Base-by-base conservation (phyloP, 306 rosid genomes). In the Cotoneaster glaucophyllus region DNA sequence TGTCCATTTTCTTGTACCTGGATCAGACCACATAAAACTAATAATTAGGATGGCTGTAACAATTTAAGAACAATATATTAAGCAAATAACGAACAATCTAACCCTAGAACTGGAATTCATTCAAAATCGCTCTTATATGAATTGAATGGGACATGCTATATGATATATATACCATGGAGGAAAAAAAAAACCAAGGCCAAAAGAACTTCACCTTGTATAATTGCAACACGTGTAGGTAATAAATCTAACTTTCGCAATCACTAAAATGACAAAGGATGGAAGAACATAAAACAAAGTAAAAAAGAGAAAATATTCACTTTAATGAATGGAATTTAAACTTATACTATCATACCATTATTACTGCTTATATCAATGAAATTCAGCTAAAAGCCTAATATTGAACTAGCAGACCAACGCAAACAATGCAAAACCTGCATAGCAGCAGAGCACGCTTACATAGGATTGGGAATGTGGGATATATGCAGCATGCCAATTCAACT, bases 1-100 rank as follows among this genome's bases (percentile, higher is more conserved):
- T 67, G 44, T 87, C 96, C 97, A 96, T 89, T 66, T 89, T 85
- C 82, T 88, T 82, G 90, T 96, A 96, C 99, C 99, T 92, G 70
- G 64, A 28, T 71, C 48, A 78, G 12, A 64, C 57, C 67, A 71
- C 76, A 70, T 31, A 71, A 64, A 77, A 52, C n/a, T 12, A 77
- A 53, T 48, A 73, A 54, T 63, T 44, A 74, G 22, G 32, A 53
- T 72, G 32, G 44, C 31, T 32, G 44, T 32, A 13, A 69, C 14
- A 74, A 57, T 54, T 64, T 15, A 61, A 48, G 37, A 50, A 25
- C 28, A 76, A 64, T 11, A 71, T 53, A 28, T 14, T 73, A 6
- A 64, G 64, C 11, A 32, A 3, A 19, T 11, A n/a, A 37, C 41
- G 54, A 62, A 15, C 6, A 50, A 41, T 26, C 64, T 37, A 25